Evolutionary conservation across 495 filamentous ascomycete genomes (phyloP).

Genomic region (Aspergillus cavernicola): DNA sequence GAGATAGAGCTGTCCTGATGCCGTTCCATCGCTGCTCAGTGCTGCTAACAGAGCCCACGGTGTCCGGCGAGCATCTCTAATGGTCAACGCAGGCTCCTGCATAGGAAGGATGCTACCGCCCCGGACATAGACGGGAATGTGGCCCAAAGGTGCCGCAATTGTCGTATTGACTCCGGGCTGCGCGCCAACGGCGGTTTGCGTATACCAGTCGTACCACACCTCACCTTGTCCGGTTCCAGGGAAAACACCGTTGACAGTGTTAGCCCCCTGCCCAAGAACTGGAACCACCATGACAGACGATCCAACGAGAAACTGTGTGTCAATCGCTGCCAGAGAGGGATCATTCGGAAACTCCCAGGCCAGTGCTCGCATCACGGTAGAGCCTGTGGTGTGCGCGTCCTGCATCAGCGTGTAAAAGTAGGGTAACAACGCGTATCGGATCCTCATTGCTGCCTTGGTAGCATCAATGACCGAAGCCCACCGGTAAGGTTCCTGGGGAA

Average conservation of each 20-base stretch:
- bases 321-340: conserved; percentile 60
- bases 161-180: conserved; percentile 63
- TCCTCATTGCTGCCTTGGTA: conserved; percentile 62
- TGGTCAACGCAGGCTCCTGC: conserved; percentile 71
- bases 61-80: conserved; percentile 57
- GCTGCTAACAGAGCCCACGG: conserved; percentile 69
- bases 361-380: conserved; percentile 76
- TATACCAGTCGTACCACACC: conserved; percentile 86
- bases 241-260: conserved; percentile 70
- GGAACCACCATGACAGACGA: conserved; percentile 67
- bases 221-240: conserved; percentile 62
- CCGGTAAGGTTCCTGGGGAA: conserved; percentile 69
- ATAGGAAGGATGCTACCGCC: conserved; percentile 67
- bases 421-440: conserved; percentile 70
- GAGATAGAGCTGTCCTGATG: conserved; percentile 67
- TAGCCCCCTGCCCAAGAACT: conserved; percentile 63
- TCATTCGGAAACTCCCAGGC: conserved; percentile 83
- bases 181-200: conserved; percentile 48
- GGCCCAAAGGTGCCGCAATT: conserved; percentile 68
- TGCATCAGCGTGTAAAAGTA: conserved; percentile 83
- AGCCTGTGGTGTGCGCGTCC: conserved; percentile 61
- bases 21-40: conserved; percentile 51
- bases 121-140: conserved; percentile 74
- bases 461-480: conserved; percentile 71
- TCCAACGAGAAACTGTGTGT: conserved; percentile 78